phyloP scores from a whole-genome alignment of 345 rosid species.

The Aquilaria sinensis region DNA sequence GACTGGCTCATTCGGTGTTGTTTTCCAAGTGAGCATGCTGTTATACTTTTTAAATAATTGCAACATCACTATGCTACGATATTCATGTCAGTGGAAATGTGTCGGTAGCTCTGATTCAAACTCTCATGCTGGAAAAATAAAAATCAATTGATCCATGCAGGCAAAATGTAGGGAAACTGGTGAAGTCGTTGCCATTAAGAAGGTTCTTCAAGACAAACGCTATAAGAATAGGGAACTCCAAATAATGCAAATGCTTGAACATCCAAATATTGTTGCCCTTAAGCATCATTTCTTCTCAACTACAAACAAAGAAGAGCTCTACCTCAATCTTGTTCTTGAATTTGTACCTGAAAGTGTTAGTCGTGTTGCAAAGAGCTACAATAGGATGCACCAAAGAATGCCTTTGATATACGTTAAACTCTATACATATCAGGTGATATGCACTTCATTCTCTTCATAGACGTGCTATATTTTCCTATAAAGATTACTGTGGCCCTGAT shows the following conservation, averaged over 20 bases:
- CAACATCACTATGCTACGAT: not conserved
- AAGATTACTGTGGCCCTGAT: no score
- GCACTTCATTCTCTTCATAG: not conserved
- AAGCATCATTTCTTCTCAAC: slow-evolving; percentile 92
- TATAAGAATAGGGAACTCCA: slow-evolving; percentile 95
- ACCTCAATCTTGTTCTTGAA: slow-evolving; percentile 94
- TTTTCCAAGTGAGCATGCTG: slow-evolving; percentile 62
- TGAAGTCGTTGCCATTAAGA: slow-evolving; percentile 91
- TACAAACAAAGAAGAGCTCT: slow-evolving; percentile 90
- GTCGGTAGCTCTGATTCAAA: slow-evolving; percentile 4
- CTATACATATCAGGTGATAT: slow-evolving; percentile 80
- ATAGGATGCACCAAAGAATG: slow-evolving; percentile 76
- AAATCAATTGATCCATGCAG: slow-evolving; percentile 34
- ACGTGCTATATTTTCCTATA: no score
- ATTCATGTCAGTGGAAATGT: not conserved
- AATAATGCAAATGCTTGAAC: slow-evolving; percentile 89
- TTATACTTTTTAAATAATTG: no score
- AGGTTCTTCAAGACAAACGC: slow-evolving; percentile 96
- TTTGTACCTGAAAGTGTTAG: slow-evolving; percentile 90
- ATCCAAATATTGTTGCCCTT: slow-evolving; percentile 84
- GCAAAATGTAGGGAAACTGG: slow-evolving; percentile 98
- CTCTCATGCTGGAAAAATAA: slow-evolving; percentile 4
- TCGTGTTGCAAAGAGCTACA: slow-evolving; percentile 75
- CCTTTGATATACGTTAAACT: slow-evolving; percentile 93
- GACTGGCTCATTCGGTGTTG: slow-evolving; percentile 96